Evolutionary conservation across 768 basidiomycete species (phyloP), one percentile per base, ranked within the genome.

Genomic region (Kwoniella heveanensis): DNA sequence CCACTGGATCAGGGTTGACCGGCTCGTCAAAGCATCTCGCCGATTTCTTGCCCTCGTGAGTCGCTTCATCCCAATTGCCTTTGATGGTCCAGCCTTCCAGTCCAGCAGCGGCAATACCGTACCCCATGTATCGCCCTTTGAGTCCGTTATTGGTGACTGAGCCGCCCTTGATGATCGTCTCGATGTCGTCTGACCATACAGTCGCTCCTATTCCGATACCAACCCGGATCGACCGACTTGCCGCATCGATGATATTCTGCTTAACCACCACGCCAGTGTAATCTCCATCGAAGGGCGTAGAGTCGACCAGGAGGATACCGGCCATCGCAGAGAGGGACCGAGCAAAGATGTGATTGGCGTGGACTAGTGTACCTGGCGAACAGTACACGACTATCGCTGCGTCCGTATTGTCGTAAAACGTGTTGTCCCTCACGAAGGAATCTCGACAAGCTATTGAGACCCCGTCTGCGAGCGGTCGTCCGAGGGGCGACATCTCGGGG

Each of bases 401-500:
- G 51, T 81, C 81, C 0, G 82, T 82, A 7, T 80, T 81, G 55
- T 83, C 82, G 57, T 76, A 61, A 47, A 83, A 80, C 7, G 72
- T 77, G 54, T 76, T 77, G 51, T 79, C 58, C 13, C 69, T 69
- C n/a, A 83, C 75, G 15, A 75, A 27, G 15, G 75, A 77, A 64
- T 81, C 77, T 46, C 69, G 63, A 66, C 82, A 82, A 10, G 82
- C 82, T 46, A 83, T 73, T 39, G 76, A 77, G 29, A 83, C 51
- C 8, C 82, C 82, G 55, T 82, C 82, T 1, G 82, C 82, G 47
- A 82, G 73, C 0, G 82, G 82, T 58, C 80, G 59, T 29, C 80
- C 80, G 0, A 74, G 49, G 0, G 78, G 78, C 9, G 77, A 73
- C 19, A 64, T 52, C 49, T 81, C 80, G 6, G 80, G 79, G 66